Evolutionary conservation across 176 grass and related monocot species (phyloP), one percentile per base, ranked within the genome.

Genomic region (Carex cristatella): DNA sequence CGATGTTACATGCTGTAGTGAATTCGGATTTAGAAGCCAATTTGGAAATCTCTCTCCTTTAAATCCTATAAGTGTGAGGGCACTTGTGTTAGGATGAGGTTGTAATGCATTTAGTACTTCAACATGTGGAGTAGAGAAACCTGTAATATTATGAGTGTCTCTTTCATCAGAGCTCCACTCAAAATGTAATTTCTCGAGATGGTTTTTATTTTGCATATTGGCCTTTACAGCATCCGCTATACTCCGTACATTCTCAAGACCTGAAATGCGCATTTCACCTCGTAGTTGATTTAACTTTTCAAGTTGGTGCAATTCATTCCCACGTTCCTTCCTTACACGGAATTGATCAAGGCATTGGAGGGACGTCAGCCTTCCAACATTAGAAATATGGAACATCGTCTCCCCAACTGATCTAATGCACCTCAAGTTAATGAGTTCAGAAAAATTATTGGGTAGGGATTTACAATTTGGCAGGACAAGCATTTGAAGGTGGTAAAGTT

Each of bases 161-260:
- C 65, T 67, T 37, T 33, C 10, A 13, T 15, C 65, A 14, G 0
- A 4, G 30, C 3, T 67, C 65, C 28, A 9, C 46, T 49, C 0
- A 49, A 67, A 35, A 6, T 67, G 12, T 14, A 67, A 4, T 67
- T 0, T 3, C 0, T 2, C 0, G 33, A 67, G 31, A 9, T 35
- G 4, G 0, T 0, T 35, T 35, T 67, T 67, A 0, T 14, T 7
- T 67, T 5, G 1, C 28, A 67, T 13, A 0, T 60, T 79, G 54
- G 90, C 90, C 55, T 67, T 19, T n/a, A 4, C 0, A 44, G 90
- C 84, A 35, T 89, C 87, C 12, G 58, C 62, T 80, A 61, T 61
- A 70, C 18, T 89, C 32, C 37, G 31, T 8, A 91, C 84, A 8
- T 89, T 89, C 75, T 89, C 74, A 31, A 91, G 44, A 59, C 78